phyloP scores from a whole-genome alignment of 495 filamentous ascomycete genomes.

The Lineolata rhizophorae region DNA sequence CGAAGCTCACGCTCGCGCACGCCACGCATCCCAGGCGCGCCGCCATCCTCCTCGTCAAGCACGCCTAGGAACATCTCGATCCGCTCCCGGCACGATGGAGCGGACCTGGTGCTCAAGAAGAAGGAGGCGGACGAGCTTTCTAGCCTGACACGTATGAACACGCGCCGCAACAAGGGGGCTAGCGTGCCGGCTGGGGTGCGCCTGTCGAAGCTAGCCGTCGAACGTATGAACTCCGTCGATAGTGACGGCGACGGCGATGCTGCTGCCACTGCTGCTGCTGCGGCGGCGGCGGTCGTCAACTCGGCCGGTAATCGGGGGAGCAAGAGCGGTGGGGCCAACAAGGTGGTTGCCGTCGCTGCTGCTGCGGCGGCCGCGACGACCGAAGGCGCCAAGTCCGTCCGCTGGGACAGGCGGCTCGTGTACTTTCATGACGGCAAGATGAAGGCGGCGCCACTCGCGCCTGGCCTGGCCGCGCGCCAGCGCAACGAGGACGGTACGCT shows the following conservation, averaged over 20 bases:
- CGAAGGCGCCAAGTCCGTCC: conserved; percentile 7
- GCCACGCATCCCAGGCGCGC: no score
- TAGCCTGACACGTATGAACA: conserved; percentile 31
- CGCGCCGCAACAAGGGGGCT: conserved; percentile 32
- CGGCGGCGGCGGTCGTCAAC: no score
- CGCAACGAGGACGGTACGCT: background rate
- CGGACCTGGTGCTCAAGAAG: conserved; percentile 31
- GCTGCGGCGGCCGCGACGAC: no score
- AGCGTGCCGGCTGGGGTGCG: conserved; percentile 24
- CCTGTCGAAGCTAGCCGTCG: conserved; percentile 22
- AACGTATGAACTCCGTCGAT: conserved; percentile 3
- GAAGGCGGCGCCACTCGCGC: no score
- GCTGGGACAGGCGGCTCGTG: conserved; percentile 8
- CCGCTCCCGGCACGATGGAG: no score
- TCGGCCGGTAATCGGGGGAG: no score
- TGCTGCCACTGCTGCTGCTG: no score
- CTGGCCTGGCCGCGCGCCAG: no score
- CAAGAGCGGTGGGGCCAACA: background rate
- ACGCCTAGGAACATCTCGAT: no score
- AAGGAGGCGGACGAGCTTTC: conserved; percentile 36
- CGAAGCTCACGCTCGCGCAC: no score
- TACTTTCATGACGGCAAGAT: conserved; percentile 11
- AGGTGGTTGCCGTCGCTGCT: background rate
- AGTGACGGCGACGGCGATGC: no score
- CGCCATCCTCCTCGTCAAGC: no score